These are phyloP conservation scores for Monilinia vaccinii-corymbosi DNA, from an alignment of 2,329 filamentous ascomycete genomes.

Conservation along the genomic window DNA sequence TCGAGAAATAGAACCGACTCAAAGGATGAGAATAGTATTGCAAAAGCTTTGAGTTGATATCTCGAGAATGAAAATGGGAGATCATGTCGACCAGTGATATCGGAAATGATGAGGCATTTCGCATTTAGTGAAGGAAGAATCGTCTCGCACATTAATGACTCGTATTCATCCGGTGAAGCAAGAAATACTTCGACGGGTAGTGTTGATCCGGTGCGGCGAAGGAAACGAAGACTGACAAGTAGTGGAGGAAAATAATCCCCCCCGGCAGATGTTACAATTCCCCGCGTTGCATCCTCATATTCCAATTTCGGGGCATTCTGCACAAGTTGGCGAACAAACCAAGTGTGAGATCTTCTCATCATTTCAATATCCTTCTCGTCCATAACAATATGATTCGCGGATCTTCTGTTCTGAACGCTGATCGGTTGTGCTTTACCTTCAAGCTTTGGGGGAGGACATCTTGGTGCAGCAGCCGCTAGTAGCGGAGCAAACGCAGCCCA, in stretches of 20 bases:
- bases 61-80: conserved; percentile 28
- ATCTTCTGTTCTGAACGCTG: not conserved
- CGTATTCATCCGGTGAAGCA: conserved; percentile 30
- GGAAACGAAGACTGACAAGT: conserved; percentile 33
- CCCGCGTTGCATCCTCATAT: conserved; percentile 17
- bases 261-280: conserved; percentile 36
- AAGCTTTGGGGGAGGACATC: conserved; percentile 12
- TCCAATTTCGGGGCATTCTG: not conserved
- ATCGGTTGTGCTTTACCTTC: conserved; percentile 7
- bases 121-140: conserved; percentile 33
- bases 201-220: conserved; percentile 30
- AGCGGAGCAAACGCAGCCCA: conserved; percentile 17
- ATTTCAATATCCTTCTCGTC: conserved; percentile 7
- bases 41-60: conserved; percentile 32
- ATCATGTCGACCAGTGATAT: conserved; percentile 2
- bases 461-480: conserved; percentile 14
- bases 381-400: conserved; percentile 8
- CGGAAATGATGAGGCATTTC: conserved; percentile 30
- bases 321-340: conserved; percentile 1
- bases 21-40: conserved; percentile 41
- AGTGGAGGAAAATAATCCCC: conserved; percentile 31
- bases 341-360: conserved; percentile 12
- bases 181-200: conserved; percentile 37
- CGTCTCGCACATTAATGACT: conserved; percentile 31
- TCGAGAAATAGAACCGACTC: conserved; percentile 41